A percentile compares a stretch with the other conserved stretches of the same genome.
Conservation (phyloP, 352 stramenopile genomes). For the Globisporangium yorkense region DNA sequence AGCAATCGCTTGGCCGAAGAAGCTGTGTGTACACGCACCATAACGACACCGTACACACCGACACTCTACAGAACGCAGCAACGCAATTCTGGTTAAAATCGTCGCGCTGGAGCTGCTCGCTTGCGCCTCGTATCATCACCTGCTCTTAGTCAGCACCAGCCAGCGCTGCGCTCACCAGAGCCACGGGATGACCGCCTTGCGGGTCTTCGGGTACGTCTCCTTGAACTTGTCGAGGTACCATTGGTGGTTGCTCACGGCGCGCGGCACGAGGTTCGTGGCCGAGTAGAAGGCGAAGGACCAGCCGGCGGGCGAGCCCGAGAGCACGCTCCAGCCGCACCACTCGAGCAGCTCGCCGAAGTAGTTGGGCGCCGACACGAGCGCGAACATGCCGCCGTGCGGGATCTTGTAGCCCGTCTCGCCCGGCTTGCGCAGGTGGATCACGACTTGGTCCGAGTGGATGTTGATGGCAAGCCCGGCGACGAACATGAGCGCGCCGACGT, state of each 20-base stretch:
- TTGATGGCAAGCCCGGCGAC: constrained; percentile 49
- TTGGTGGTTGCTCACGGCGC: constrained; percentile 41
- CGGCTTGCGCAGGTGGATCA: constrained; percentile 58
- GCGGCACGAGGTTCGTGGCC: constrained; percentile 39
- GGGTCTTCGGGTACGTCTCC: constrained; percentile 26
- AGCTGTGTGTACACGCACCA: too few relatives aligned
- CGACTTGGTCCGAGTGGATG: constrained; percentile 58
- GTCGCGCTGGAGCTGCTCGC: too few relatives aligned
- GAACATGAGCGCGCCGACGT: constrained; percentile 43
- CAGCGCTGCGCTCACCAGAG: constrained; percentile 20
- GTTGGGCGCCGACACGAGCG: constrained; percentile 70
- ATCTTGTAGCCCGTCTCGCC: constrained; percentile 57
- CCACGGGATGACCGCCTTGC: constrained; percentile 33
- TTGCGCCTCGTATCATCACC: too few relatives aligned
- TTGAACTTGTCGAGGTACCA: constrained; percentile 59
- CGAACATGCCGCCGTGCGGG: constrained; percentile 53
- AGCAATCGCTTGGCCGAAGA: too few relatives aligned
- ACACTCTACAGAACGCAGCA: too few relatives aligned
- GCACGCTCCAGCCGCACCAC: constrained; percentile 58
- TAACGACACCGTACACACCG: too few relatives aligned
- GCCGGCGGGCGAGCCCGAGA: constrained; percentile 48
- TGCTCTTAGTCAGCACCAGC: too few relatives aligned
- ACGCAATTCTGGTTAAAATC: too few relatives aligned
- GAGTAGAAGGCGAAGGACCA: constrained; percentile 46
- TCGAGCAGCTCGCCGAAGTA: constrained; percentile 74